These are phyloP conservation scores for Fusarium sp. DNA, from an alignment of 2,329 filamentous ascomycete species.

Conservation along the genomic window DNA sequence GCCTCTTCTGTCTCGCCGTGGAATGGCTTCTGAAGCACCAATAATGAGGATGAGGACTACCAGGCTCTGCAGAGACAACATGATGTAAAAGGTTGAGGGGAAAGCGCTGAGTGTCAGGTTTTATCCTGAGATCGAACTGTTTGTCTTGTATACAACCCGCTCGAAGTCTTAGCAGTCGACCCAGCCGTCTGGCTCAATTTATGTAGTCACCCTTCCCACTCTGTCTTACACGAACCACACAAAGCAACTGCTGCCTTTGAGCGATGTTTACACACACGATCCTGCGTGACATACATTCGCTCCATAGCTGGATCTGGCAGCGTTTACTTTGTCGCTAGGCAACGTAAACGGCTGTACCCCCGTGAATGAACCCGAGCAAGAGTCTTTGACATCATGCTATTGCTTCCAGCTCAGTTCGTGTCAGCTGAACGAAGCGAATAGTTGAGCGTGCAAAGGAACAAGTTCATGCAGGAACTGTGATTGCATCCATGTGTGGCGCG, in stretches of 20 bases:
- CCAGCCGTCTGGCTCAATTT: slow-evolving; percentile 26
- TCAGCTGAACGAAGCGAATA: slow-evolving; percentile 3
- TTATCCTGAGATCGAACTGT: background rate
- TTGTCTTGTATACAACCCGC: background rate
- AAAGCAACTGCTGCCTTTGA: background rate
- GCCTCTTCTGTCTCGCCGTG: background rate
- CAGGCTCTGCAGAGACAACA: slow-evolving; percentile 5
- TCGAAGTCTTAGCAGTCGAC: background rate
- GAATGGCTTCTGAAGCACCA: background rate
- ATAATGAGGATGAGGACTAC: slow-evolving; percentile 3
- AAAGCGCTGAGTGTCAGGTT: fast-evolving
- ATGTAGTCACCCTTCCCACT: slow-evolving; percentile 32
- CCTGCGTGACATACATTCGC: background rate
- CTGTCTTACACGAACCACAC: slow-evolving; percentile 9
- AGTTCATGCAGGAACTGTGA: no score
- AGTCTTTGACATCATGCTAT: slow-evolving; percentile 1
- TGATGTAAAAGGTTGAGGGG: background rate
- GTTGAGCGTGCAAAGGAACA: background rate
- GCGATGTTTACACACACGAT: slow-evolving; percentile 10
- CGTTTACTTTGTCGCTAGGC: slow-evolving; percentile 10
- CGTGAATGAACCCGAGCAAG: background rate
- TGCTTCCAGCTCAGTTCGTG: background rate
- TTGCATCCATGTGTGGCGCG: background rate
- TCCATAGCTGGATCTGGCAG: slow-evolving; percentile 17
- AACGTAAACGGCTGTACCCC: slow-evolving; percentile 29